phyloP scores from a whole-genome alignment of 1,139 yeast species.

The Suhomyces kunorum region DNA sequence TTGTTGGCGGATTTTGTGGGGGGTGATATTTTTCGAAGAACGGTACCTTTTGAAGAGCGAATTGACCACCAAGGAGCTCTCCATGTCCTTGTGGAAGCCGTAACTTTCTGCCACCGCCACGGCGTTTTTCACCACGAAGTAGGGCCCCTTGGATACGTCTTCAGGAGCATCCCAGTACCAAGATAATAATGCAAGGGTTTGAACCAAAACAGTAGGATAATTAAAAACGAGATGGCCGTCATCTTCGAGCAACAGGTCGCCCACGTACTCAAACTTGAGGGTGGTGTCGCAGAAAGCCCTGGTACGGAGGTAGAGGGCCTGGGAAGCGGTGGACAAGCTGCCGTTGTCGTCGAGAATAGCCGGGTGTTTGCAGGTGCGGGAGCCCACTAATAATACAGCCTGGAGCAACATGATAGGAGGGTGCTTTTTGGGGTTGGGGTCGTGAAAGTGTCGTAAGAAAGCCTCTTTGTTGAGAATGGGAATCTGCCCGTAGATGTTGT shows the following conservation, averaged over 20 bases:
- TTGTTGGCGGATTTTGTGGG: conserved; percentile 13
- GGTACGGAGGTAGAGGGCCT: conserved; percentile 13
- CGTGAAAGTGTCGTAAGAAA: conserved; percentile 16
- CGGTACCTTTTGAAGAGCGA: conserved; percentile 3
- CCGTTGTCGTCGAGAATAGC: conserved; percentile 16
- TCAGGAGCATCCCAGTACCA: conserved; percentile 22
- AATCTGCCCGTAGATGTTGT: conserved; percentile 14
- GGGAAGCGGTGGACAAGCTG: conserved; percentile 8
- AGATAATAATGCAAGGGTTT: conserved; percentile 15
- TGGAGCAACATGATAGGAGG: conserved; percentile 20
- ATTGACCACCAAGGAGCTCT: conserved; percentile 4
- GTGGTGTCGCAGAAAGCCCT: conserved; percentile 17
- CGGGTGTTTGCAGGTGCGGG: conserved; percentile 16
- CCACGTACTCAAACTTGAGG: conserved; percentile 17
- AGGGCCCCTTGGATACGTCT: conserved; percentile 13
- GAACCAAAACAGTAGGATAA: conserved; percentile 17
- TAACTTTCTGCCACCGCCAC: conserved; percentile 13
- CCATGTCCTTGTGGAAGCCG: conserved; percentile 16
- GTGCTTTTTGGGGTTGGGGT: conserved; percentile 16
- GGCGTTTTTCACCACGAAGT: conserved; percentile 12
- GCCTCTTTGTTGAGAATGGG: conserved; percentile 18
- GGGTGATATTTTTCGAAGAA: conserved; percentile 1
- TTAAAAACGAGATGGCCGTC: conserved; percentile 18
- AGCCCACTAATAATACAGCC: conserved; percentile 17
- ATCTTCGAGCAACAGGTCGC: conserved; percentile 13